Evolutionary conservation across 2,329 filamentous ascomycete species (phyloP).

Genomic region (Diaporthe sp.): DNA sequence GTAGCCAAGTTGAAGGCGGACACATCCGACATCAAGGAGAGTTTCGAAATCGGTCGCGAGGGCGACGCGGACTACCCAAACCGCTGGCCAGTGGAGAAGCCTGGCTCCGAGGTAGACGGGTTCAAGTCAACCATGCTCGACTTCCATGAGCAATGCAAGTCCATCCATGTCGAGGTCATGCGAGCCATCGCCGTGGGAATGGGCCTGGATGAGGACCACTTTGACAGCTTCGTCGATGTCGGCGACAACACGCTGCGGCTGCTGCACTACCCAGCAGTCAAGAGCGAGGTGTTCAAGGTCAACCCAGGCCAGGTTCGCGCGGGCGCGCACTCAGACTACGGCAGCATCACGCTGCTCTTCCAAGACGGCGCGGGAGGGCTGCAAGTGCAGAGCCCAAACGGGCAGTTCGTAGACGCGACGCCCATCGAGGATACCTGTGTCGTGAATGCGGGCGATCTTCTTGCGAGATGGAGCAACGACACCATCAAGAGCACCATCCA

Average conservation of each 20-base stretch:
- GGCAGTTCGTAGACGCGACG: conserved; percentile 84
- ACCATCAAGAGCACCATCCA: conserved; percentile 92
- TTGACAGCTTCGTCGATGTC: conserved; percentile 79
- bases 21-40: conserved; percentile 77
- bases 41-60: conserved; percentile 75
- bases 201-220: conserved; percentile 79
- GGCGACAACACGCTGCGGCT: conserved; percentile 81
- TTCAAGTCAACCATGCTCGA: conserved; percentile 81
- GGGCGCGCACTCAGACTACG: conserved; percentile 81
- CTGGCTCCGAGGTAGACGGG: conserved; percentile 60
- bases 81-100: conserved; percentile 76
- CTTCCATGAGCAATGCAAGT: conserved; percentile 83
- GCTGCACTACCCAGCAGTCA: conserved; percentile 82
- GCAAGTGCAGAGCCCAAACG: conserved; percentile 77
- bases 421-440: conserved; percentile 87
- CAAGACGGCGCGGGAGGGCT: conserved; percentile 70
- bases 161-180: conserved; percentile 84
- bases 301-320: conserved; percentile 81
- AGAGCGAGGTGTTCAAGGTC: conserved; percentile 73
- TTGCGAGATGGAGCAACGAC: conserved; percentile 92
- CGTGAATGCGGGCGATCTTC: conserved; percentile 88
- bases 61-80: conserved; percentile 76
- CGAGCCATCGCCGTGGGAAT: conserved; percentile 87
- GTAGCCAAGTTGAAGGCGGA: conserved; percentile 70
- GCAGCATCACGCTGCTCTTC: conserved; percentile 73